Evolutionary conservation across 2,329 filamentous ascomycete genomes (phyloP), one percentile per base, ranked within the genome.

Genomic region (Hortaea werneckii): DNA sequence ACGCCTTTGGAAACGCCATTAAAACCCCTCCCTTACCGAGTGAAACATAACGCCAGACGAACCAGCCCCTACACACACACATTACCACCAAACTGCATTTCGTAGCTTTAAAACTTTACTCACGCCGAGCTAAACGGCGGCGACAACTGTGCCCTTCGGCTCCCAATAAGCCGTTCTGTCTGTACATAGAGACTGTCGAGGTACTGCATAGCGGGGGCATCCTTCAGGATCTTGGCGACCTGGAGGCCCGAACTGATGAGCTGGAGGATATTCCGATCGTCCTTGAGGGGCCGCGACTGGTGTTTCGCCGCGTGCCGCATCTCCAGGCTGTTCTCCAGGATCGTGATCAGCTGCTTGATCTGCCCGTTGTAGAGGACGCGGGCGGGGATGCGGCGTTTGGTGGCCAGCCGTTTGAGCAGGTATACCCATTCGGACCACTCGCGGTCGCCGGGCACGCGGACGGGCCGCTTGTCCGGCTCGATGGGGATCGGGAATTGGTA

Each of bases 391-490:
- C 87, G 80, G 54, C 87, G 78, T 70, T 90, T 92, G 30, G 87
- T 94, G 29, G 87, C 87, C 48, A 94, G 76, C 42, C 86, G 77
- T 68, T 92, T 92, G 55, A 94, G 73, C 48, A 94, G 76, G 65
- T 89, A 87, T 46, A 90, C 87, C 87, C 87, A 94, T 68, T 94
- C 87, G 40, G 85, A 90, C 87, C 87, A 94, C 65, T 92, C 87
- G 51, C 85, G 77, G 66, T 89, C 85, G 58, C 82, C 80, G 29
- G 85, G 80, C 40, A 80, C 72, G 62, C 84, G 80, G 44, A 89
- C 76, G 46, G 83, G 82, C 55, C 85, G 78, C 77, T 88, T 88
- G 64, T 90, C 85, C 64, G 84, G 78, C 47, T 87, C 85, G 58
- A 92, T 68, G 8, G 87, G 87, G 55, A 94, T 88, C 9, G 87